A percentile compares a stretch with the other conserved stretches of the same genome.
Conservation (phyloP, 2,329 filamentous ascomycete genomes). For the Ceratocystiopsis minuta region DNA sequence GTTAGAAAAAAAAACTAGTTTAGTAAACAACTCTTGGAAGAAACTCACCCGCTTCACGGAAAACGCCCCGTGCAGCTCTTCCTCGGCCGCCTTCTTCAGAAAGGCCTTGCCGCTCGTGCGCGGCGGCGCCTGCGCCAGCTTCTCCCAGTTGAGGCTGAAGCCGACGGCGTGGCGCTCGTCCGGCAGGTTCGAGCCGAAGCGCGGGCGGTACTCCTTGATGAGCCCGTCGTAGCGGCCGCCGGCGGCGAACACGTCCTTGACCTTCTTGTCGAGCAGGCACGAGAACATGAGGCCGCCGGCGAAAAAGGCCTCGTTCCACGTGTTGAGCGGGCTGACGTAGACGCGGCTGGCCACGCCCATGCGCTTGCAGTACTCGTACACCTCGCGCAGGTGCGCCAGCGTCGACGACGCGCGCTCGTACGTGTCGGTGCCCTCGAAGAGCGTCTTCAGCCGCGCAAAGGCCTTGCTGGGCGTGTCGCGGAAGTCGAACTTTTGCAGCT, state of each 20-base stretch:
- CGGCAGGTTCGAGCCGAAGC: constrained; percentile 36
- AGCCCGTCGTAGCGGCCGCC: constrained; percentile 85
- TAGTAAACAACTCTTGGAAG: constrained; percentile 5
- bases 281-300: constrained; percentile 73
- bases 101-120: constrained; percentile 26
- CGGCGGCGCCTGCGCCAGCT: constrained; percentile 49
- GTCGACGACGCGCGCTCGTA: constrained; percentile 59
- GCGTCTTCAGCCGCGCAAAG: constrained; percentile 37
- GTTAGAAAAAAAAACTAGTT: too few relatives aligned
- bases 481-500: constrained; percentile 82
- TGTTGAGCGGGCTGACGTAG: constrained; percentile 70
- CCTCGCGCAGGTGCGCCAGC: constrained; percentile 62
- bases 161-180: constrained; percentile 70
- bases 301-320: constrained; percentile 85
- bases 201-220: constrained; percentile 66
- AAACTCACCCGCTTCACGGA: constrained; percentile 40
- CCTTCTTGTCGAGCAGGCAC: constrained; percentile 71
- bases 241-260: constrained; percentile 74
- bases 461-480: constrained; percentile 42
- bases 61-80: constrained; percentile 43
- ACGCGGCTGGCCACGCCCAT: constrained; percentile 62
- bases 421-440: constrained; percentile 45
- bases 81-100: constrained; percentile 47
- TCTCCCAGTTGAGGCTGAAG: constrained; percentile 80
- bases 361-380: constrained; percentile 58